Evolutionary conservation across 2,329 filamentous ascomycete species (phyloP).

Genomic region (Alternaria panax): DNA sequence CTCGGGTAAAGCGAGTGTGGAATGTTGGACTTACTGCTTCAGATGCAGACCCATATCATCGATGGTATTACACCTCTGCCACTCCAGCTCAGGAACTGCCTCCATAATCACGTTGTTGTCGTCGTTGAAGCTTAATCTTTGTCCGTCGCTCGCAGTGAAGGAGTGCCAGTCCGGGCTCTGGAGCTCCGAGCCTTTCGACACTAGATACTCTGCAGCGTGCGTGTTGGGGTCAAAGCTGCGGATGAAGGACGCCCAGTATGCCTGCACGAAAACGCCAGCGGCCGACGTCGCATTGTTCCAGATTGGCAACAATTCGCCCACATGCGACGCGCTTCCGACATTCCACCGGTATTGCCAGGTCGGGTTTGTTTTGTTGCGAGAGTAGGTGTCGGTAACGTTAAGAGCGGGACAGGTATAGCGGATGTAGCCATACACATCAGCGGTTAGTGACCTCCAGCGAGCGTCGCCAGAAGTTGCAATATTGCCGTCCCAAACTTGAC

Average conservation of each 20-base stretch:
- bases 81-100: conserved; percentile 29
- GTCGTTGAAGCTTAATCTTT: conserved; percentile 38
- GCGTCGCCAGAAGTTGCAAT: conserved; percentile 33
- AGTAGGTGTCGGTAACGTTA: conserved; percentile 48
- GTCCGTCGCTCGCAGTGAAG: conserved; percentile 27
- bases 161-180: conserved; percentile 39
- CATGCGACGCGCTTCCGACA: conserved; percentile 50
- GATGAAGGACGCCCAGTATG: conserved; percentile 58
- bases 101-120: conserved; percentile 42
- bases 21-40: conserved; percentile 37
- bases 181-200: conserved; percentile 22
- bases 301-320: conserved; percentile 49
- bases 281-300: conserved; percentile 48
- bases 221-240: conserved; percentile 51
- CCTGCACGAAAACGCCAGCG: conserved; percentile 41
- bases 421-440: conserved; percentile 56
- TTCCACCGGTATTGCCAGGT: conserved; percentile 61
- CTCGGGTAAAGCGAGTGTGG: not conserved
- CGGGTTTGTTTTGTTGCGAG: conserved; percentile 33
- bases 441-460: conserved; percentile 47
- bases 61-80: conserved; percentile 34
- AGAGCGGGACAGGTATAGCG: conserved; percentile 59
- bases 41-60: conserved; percentile 37
- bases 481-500: conserved; percentile 38
- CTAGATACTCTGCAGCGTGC: conserved; percentile 34